A percentile compares a stretch with the other conserved stretches of the same genome.
phyloP scores from a whole-genome alignment of 108 stramenopile genomes.

The Nitzschia sp. region DNA sequence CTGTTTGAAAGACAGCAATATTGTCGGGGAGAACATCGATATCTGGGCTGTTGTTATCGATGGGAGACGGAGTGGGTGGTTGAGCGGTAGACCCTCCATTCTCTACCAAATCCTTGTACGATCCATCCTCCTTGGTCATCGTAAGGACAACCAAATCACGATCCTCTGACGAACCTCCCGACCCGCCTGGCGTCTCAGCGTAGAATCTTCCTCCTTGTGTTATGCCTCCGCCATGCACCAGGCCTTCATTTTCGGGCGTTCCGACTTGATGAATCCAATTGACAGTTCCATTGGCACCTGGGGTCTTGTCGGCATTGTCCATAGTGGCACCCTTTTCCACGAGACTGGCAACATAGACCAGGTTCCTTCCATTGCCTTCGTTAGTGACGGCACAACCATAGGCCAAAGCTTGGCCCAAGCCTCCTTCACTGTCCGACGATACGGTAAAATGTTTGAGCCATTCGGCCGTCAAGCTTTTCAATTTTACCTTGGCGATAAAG shows the following conservation, averaged over 20 bases:
- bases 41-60: too few relatives aligned
- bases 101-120: too few relatives aligned
- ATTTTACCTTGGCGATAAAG: conserved; percentile 15
- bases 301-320: conserved; percentile 8
- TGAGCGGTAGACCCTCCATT: too few relatives aligned
- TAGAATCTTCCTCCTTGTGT: too few relatives aligned
- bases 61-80: too few relatives aligned
- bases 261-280: too few relatives aligned
- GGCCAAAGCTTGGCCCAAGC: not conserved
- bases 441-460: conserved; percentile 26
- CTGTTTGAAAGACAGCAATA: too few relatives aligned
- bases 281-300: conserved; percentile 21
- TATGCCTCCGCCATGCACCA: too few relatives aligned
- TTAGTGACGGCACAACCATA: conserved; percentile 11
- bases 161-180: too few relatives aligned
- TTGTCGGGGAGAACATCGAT: too few relatives aligned
- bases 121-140: too few relatives aligned
- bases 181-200: conserved; percentile 41
- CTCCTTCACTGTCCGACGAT: not conserved
- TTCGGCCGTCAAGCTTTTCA: conserved; percentile 3
- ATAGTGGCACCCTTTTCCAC: conserved; percentile 18
- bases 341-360: conserved; percentile 13
- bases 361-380: not conserved
- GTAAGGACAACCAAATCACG: conserved; percentile 28
- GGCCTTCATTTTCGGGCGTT: too few relatives aligned